Evolutionary conservation across 768 basidiomycete species (phyloP).

Genomic region (Suillus placidus): DNA sequence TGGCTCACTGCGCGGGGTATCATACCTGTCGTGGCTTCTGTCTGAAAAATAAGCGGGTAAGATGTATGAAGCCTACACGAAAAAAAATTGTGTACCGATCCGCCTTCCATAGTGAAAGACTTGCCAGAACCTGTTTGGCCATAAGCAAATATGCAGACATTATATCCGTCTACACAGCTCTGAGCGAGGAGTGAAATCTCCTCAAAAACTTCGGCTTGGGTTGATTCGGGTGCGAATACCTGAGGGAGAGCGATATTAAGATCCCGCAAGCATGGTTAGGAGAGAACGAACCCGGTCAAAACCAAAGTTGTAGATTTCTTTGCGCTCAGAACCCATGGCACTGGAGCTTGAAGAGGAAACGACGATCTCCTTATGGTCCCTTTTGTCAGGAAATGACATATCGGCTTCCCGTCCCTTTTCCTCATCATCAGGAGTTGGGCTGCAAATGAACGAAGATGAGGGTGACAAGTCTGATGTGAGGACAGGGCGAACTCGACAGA

Average conservation of each 20-base stretch:
- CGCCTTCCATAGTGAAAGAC: slow-evolving; percentile 96
- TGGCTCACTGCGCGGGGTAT: slow-evolving; percentile 92
- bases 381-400: slow-evolving; percentile 68
- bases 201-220: slow-evolving; percentile 86
- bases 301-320: slow-evolving; percentile 74
- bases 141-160: slow-evolving; percentile 95
- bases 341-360: slow-evolving; percentile 71
- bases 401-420: slow-evolving; percentile 44
- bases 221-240: slow-evolving; percentile 83
- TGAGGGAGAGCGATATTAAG: slow-evolving; percentile 30
- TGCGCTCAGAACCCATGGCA: slow-evolving; percentile 82
- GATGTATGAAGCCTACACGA: background rate
- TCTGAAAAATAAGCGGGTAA: slow-evolving; percentile 41
- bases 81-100: slow-evolving; percentile 51
- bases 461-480: slow-evolving; percentile 54
- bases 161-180: slow-evolving; percentile 90
- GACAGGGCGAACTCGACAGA: slow-evolving; percentile 85
- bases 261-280: background rate
- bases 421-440: slow-evolving; percentile 33
- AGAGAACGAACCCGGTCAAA: slow-evolving; percentile 71
- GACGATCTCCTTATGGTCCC: slow-evolving; percentile 80
- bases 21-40: slow-evolving; percentile 75
- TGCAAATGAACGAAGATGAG: slow-evolving; percentile 26
- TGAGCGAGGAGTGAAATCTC: slow-evolving; percentile 93
- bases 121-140: slow-evolving; percentile 92